Conservation (phyloP, 148 eudicot species). For the Camellia japonica region DNA sequence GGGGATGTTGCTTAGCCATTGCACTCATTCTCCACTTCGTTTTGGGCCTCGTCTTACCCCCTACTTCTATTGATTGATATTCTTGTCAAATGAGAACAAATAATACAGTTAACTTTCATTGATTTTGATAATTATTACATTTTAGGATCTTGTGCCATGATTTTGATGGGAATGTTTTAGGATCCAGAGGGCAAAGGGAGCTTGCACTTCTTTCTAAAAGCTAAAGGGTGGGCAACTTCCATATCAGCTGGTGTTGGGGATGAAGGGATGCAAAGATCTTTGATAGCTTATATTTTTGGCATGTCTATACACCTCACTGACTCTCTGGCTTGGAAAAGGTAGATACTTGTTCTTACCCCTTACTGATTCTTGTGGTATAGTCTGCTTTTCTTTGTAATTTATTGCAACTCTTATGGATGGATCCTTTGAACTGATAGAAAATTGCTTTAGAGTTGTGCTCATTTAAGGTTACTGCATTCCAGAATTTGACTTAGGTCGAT, state of each 20-base stretch:
- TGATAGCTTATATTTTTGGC: slow-evolving; percentile 76
- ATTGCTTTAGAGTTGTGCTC: background rate
- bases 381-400: background rate
- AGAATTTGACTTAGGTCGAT: background rate
- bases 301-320: slow-evolving; percentile 90
- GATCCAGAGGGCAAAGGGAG: slow-evolving; percentile 92
- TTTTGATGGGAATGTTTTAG: background rate
- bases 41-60: no score
- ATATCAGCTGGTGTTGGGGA: slow-evolving; percentile 97
- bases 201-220: slow-evolving; percentile 78
- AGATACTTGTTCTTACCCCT: slow-evolving; percentile 9
- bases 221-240: slow-evolving; percentile 88
- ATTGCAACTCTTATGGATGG: background rate
- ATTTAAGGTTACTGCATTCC: background rate
- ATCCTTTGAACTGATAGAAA: background rate
- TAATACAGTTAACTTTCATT: no score
- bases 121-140: no score
- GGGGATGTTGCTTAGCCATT: no score
- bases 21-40: no score
- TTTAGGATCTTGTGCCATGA: background rate
- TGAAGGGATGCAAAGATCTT: slow-evolving; percentile 83
- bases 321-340: slow-evolving; percentile 90
- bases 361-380: background rate
- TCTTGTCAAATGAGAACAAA: no score
- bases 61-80: no score